These are phyloP conservation scores for Fusarium decemcellulare DNA, from an alignment of 2,329 filamentous ascomycete species.

Conservation along the genomic window DNA sequence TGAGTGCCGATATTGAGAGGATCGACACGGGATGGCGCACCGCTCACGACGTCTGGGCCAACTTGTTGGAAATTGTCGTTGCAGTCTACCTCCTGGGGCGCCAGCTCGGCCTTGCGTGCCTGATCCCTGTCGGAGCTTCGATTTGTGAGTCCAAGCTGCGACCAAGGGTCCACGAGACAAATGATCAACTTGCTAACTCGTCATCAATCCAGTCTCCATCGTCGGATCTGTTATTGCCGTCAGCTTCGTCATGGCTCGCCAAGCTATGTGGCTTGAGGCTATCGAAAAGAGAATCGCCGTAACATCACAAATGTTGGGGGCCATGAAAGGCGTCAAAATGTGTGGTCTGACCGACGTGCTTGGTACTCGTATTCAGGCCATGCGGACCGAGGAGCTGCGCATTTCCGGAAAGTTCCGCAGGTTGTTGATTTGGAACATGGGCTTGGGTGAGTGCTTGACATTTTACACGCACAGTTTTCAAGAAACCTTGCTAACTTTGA, in stretches of 20 bases:
- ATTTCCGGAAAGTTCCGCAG: conserved; percentile 31
- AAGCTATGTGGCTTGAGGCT: conserved; percentile 46
- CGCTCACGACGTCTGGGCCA: conserved; percentile 59
- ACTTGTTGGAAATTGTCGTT: conserved; percentile 57
- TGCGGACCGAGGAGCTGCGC: conserved; percentile 22
- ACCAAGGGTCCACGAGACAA: background rate
- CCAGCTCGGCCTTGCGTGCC: conserved; percentile 45
- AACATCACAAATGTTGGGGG: conserved; percentile 47
- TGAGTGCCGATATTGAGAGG: conserved; percentile 61
- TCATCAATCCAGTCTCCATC: conserved; percentile 29
- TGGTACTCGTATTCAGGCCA: conserved; percentile 18
- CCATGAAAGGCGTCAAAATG: conserved; percentile 53
- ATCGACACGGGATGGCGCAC: conserved; percentile 53
- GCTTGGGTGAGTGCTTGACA: conserved; percentile 25
- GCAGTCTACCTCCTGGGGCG: conserved; percentile 61
- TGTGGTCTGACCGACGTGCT: conserved; percentile 43
- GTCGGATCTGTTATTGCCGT: conserved; percentile 43
- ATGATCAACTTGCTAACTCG: conserved; percentile 2
- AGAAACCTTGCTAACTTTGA: background rate
- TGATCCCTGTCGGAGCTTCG: conserved; percentile 33
- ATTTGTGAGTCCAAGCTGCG: conserved; percentile 22
- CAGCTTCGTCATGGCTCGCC: conserved; percentile 44
- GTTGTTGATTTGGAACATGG: conserved; percentile 39
- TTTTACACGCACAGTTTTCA: background rate
- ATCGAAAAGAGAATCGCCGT: conserved; percentile 47